Percentiles rank a stretch among this genome's conserved stretches.
These are phyloP conservation scores for Glycine latifolia DNA, from an alignment of 306 rosid genomes.

Conservation along the genomic window DNA sequence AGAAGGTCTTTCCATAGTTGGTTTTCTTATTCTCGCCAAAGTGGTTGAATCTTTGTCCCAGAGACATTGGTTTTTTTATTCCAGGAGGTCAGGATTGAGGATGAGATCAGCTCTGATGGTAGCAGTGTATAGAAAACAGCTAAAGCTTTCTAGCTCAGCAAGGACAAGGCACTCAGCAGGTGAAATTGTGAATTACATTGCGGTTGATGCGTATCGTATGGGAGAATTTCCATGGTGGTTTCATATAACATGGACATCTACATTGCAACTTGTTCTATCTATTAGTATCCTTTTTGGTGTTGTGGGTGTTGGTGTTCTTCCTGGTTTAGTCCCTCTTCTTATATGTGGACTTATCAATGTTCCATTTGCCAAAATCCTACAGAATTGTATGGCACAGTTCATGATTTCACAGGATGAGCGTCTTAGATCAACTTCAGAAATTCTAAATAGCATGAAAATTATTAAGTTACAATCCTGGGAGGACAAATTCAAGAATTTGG, in stretches of 20 bases:
- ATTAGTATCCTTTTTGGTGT: slow-evolving; percentile 61
- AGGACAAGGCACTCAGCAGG: slow-evolving; percentile 74
- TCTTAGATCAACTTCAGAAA: slow-evolving; percentile 81
- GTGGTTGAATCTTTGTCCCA: not conserved
- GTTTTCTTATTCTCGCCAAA: not conserved
- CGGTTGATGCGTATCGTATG: slow-evolving; percentile 85
- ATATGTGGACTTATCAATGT: slow-evolving; percentile 68
- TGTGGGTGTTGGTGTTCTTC: slow-evolving; percentile 75
- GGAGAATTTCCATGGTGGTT: slow-evolving; percentile 95
- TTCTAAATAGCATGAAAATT: slow-evolving; percentile 80
- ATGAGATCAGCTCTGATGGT: slow-evolving; percentile 88
- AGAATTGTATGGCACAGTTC: slow-evolving; percentile 65
- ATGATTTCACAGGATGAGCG: slow-evolving; percentile 81
- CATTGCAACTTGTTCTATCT: slow-evolving; percentile 56
- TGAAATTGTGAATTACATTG: slow-evolving; percentile 80
- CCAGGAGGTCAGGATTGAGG: not conserved
- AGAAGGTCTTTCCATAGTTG: not conserved
- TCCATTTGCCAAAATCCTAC: slow-evolving; percentile 68
- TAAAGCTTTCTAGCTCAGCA: slow-evolving; percentile 70
- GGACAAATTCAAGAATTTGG: slow-evolving; percentile 62
- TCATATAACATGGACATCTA: slow-evolving; percentile 59
- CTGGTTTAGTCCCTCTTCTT: slow-evolving; percentile 65
- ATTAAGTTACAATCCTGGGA: slow-evolving; percentile 91
- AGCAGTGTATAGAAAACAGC: slow-evolving; percentile 72
- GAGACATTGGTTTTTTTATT: not conserved